Evolutionary conservation across 768 basidiomycete species (phyloP), one percentile per base, ranked within the genome.

Genomic region (Rhodosporidiobolus odoratus): DNA sequence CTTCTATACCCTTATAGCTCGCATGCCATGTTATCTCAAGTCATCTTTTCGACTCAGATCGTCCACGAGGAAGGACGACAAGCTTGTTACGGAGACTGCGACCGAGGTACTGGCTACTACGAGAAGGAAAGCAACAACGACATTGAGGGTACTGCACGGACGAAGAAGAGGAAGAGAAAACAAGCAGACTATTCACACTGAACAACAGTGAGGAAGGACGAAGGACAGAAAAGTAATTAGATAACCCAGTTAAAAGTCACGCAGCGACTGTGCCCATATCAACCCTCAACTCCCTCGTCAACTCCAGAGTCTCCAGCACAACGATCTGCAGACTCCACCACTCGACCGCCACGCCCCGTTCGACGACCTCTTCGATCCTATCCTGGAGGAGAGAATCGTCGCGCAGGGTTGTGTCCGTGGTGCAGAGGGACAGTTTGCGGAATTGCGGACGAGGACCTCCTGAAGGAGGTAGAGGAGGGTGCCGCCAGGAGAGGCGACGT

Each of bases 271-370:
- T 35, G 9, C 15, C 8, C 40, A 62, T 61, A 4, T 68, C 66
- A 16, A 16, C 17, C 53, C 63, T 34, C 32, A 64, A 10, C 43
- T 68, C 66, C 59, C 38, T 54, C 53, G 66, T 61, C 15, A 58
- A 27, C 25, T 56, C 50, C 17, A 61, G 7, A 32, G 40, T n/a
- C 34, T 61, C 58, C 23, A 50, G 34, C 30, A 32, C 27, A 19
- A 69, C 50, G 4, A 57, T 17, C 13, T 23, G 3, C 3, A 69
- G 25, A 23, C 19, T 0, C 2, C 4, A n/a, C 62, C 47, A 59
- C 32, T 48, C 47, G 48, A 57, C 34, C 32, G 4, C n/a, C 15
- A 53, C 58, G 30, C 62, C 63, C 16, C 62, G 2, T 38, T 38
- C 37, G 13, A 63, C 62, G 30, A 63, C 43, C 19, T 32, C 58